Base-by-base conservation (phyloP, 352 stramenopile species). In the Globisporangium parvum region DNA sequence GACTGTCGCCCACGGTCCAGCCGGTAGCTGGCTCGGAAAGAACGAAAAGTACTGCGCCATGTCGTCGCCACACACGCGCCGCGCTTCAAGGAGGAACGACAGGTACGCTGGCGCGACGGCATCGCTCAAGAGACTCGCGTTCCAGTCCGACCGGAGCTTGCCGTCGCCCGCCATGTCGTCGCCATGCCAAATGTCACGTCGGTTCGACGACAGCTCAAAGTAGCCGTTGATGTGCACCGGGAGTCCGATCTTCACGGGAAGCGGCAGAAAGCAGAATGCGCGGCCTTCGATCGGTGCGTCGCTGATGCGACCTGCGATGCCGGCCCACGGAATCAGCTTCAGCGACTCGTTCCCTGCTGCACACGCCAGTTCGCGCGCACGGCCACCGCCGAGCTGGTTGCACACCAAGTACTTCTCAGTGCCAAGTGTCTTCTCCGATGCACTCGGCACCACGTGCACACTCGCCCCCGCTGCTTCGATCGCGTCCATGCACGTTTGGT, bases 211-310 rank as follows among this genome's bases (percentile, higher is more conserved):
- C n/a, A 98, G 60, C 60, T 98, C 91, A 68, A 98, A 98, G 71
- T 96, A 98, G 12, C 88, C 91, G 57, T 98, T 98, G 24, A 97
- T 62, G 59, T 97, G 91, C 26, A 98, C 85, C 12, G 88, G 84
- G 15, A 97, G 65, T 1, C 85, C 84, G 11, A 90, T 88, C 55
- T 78, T 77, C 20, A 97, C 88, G 23, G 91, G 91, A 52, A 98
- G 70, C n/a, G 91, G 91, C 17, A 98, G 66, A 50, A 97, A 98
- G 61, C 89, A 97, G 67, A 97, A 98, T 24, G 91, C 91, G 6
- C 78, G 70, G 6, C 80, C 83, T 40, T 91, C 74, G 2, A 74
- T 65, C 14, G 57, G 20, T 4, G 64, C 39, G 47, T 64, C 65
- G 47, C 79, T 67, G 53, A 96, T 71, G n/a, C 83, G 70, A 46